phyloP scores from a whole-genome alignment of 257 asterid species.

The Rauvolfia tetraphylla region DNA sequence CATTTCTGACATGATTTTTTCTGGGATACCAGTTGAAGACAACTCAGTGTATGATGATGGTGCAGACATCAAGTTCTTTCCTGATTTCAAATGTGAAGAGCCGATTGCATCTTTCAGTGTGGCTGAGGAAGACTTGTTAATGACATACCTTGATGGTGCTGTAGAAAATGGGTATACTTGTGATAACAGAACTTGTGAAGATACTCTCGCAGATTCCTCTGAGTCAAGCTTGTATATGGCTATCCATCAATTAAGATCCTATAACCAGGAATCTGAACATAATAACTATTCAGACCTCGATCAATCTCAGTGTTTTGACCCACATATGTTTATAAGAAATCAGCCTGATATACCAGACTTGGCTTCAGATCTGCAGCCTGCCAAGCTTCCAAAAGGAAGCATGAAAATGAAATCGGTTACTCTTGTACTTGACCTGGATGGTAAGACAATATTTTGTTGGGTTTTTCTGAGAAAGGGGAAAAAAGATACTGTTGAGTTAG shows the following conservation, averaged over 20 bases:
- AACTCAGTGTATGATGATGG: conserved; percentile 41
- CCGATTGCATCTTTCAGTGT: conserved; percentile 50
- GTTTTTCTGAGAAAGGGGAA: not conserved
- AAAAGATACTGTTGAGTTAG: not conserved
- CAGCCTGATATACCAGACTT: conserved; percentile 58
- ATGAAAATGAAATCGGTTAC: conserved; percentile 50
- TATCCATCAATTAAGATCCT: conserved; percentile 62
- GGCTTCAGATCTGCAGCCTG: conserved; percentile 34
- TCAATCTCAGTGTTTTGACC: conserved; percentile 70
- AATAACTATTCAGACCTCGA: conserved; percentile 49
- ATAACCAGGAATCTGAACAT: conserved; percentile 46
- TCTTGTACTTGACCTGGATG: conserved; percentile 90
- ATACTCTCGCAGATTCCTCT: conserved; percentile 32
- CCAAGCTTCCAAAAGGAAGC: conserved; percentile 38
- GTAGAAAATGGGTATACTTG: conserved; percentile 40
- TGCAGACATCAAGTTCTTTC: conserved; percentile 39
- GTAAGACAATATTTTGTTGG: conserved; percentile 35
- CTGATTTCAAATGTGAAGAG: conserved; percentile 67
- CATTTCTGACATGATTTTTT: conserved; percentile 72
- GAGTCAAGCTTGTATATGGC: conserved; percentile 70
- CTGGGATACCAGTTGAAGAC: conserved; percentile 52
- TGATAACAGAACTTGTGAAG: conserved; percentile 42
- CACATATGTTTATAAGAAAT: conserved; percentile 73
- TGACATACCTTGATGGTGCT: conserved; percentile 62
- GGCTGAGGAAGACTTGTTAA: conserved; percentile 56